Evolutionary conservation across 1,284 basidiomycete species (phyloP).

Genomic region (Coniophora puteana): DNA sequence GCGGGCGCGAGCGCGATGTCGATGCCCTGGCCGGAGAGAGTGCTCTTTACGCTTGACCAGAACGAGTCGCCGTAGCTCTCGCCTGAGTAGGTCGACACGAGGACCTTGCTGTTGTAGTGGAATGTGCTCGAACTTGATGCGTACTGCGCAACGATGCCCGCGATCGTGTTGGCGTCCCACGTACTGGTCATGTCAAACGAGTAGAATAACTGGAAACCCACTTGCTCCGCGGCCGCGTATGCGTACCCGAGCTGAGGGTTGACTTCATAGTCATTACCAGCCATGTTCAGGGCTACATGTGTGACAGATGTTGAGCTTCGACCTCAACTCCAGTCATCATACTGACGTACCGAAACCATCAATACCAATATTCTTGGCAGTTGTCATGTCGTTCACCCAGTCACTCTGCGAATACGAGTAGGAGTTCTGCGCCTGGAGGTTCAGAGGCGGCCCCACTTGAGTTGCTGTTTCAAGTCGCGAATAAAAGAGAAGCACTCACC

Average conservation of each 20-base stretch:
- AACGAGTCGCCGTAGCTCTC: conserved; percentile 24
- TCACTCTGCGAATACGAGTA: conserved; percentile 20
- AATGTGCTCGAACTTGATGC: conserved; percentile 21
- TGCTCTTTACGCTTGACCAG: conserved; percentile 27
- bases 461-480: too few relatives aligned
- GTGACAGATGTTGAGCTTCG: too few relatives aligned
- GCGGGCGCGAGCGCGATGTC: conserved; percentile 28
- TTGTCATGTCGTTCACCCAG: conserved; percentile 27
- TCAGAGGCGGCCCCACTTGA: too few relatives aligned
- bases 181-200: too few relatives aligned
- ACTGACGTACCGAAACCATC: conserved; percentile 25
- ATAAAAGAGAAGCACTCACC: too few relatives aligned
- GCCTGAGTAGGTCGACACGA: conserved; percentile 30
- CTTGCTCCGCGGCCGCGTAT: conserved; percentile 24
- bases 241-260: conserved; percentile 24
- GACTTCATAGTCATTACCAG: conserved; percentile 23
- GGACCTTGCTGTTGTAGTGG: conserved; percentile 23
- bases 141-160: too few relatives aligned
- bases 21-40: conserved; percentile 22
- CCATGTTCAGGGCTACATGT: conserved; percentile 19
- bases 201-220: conserved; percentile 29
- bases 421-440: conserved; percentile 24
- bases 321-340: not conserved
- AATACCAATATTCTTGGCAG: conserved; percentile 26
- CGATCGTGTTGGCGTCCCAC: too few relatives aligned